Evolutionary conservation across 2,329 filamentous ascomycete species (phyloP), one percentile per base, ranked within the genome.

Genomic region (Ophiostoma pallidulum): DNA sequence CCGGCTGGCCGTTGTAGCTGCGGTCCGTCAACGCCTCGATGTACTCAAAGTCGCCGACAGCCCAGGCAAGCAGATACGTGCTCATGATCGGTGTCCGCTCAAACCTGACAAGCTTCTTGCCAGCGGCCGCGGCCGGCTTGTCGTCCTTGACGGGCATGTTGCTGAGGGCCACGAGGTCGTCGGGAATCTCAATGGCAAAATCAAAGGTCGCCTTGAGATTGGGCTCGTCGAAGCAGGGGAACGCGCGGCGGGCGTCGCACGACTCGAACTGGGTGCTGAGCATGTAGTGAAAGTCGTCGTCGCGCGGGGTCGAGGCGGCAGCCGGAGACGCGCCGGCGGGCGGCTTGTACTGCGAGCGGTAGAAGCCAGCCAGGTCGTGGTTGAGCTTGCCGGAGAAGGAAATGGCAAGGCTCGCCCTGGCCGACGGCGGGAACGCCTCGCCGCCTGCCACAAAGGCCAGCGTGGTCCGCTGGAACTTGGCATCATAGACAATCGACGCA

Each of bases 191-290:
- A 53, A 98, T 84, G 59, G 89, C 77, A 51, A 98, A 86, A 64
- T 96, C 90, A 61, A 96, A 97, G 3, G 89, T 91, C 10, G 92
- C 88, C 70, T 98, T 98, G 54, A 97, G 76, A 60, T 94, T 95
- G 36, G 92, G 92, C 70, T 98, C 92, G 62, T 98, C 92, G 61
- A 97, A 97, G 70, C 92, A 98, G 41, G 92, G 92, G 68, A 98
- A 96, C 8, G 92, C 91, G 56, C 90, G 78, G 55, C 92, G 84
- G 52, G 92, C 92, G 67, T 98, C 92, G 60, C 89, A 95, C 39
- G 90, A 84, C 72, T 98, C 92, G 62, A 98, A 98, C 64, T 98
- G 92, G 41, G 92, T 98, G 71, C 87, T 94, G 66, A 95, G 73
- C 86, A 91, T 90, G 62, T 77, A 77, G 64, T 80, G 77, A 61